Conservation (phyloP, 2,329 filamentous ascomycete genomes). For the Phaeoacremonium minimum region DNA sequence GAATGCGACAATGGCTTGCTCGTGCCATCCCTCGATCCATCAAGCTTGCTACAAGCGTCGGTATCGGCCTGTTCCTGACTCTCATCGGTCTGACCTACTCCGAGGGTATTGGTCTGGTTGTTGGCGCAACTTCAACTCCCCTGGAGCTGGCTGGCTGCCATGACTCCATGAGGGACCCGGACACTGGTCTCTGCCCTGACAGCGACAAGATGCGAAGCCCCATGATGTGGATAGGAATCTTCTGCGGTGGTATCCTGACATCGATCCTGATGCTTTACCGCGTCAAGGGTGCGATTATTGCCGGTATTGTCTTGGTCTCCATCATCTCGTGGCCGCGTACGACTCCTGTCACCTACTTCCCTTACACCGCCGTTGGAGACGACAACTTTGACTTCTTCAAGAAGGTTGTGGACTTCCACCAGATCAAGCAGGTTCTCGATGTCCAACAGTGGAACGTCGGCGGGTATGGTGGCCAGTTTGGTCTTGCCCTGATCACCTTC, state of each 20-base stretch:
- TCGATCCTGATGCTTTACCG: conserved; percentile 79
- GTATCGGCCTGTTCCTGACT: conserved; percentile 79
- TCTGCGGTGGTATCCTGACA: conserved; percentile 78
- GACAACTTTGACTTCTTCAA: conserved; percentile 81
- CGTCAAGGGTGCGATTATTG: conserved; percentile 81
- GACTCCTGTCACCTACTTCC: conserved; percentile 77
- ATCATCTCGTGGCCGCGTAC: conserved; percentile 84
- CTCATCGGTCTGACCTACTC: conserved; percentile 74
- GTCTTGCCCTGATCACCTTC: conserved; percentile 81
- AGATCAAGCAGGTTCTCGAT: conserved; percentile 63
- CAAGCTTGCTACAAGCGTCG: conserved; percentile 81
- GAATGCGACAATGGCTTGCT: conserved; percentile 84
- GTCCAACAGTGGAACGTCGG: conserved; percentile 72
- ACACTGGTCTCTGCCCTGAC: conserved; percentile 55
- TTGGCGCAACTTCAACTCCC: conserved; percentile 64
- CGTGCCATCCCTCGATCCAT: conserved; percentile 78
- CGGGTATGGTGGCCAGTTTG: conserved; percentile 69
- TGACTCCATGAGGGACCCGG: conserved; percentile 29
- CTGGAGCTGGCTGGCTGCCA: conserved; percentile 71
- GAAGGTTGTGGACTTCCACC: conserved; percentile 79
- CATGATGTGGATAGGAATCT: conserved; percentile 84
- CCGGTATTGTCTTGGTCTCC: conserved; percentile 76
- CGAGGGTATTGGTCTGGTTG: conserved; percentile 76
- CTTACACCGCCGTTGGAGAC: conserved; percentile 65
- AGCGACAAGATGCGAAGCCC: conserved; percentile 75